A percentile compares a stretch with the other conserved stretches of the same genome.
Evolutionary conservation across 441 rosid genomes (phyloP).

Genomic region (Euphorbia schlechtendalii): DNA sequence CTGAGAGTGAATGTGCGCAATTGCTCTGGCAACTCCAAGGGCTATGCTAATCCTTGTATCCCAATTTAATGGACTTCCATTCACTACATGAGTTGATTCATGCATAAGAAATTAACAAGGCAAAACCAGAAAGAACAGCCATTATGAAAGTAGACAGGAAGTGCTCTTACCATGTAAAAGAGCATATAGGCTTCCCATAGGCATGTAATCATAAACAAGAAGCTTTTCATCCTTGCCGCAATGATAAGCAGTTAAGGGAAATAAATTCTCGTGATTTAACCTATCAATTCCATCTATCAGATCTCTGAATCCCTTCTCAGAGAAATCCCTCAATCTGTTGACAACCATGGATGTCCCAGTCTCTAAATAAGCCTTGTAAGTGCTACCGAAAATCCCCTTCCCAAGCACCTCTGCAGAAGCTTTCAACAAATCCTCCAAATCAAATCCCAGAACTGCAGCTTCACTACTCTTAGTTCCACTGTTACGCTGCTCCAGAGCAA

Average conservation of each 20-base stretch:
- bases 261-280: constrained; percentile 81
- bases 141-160: too few species aligned
- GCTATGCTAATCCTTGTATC: constrained; percentile 47
- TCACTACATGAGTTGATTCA: too few species aligned
- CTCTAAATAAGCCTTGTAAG: constrained; percentile 85
- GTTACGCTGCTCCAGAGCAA: too few species aligned
- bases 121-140: too few species aligned
- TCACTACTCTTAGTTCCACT: constrained; percentile 23
- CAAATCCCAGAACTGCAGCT: constrained; percentile 61
- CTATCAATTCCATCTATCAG: constrained; percentile 75
- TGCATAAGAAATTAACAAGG: too few species aligned
- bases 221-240: constrained; percentile 87
- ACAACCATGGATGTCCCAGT: constrained; percentile 70
- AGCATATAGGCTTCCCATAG: constrained; percentile 97
- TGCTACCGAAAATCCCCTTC: constrained; percentile 89
- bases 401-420: constrained; percentile 98
- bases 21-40: background rate
- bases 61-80: constrained; percentile 80
- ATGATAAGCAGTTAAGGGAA: constrained; percentile 82
- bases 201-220: too few species aligned
- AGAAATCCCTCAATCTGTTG: constrained; percentile 88
- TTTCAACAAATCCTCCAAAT: constrained; percentile 84
- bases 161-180: constrained; percentile 90
- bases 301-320: constrained; percentile 73
- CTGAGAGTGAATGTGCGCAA: constrained; percentile 64